Evolutionary conservation across 2,329 filamentous ascomycete species (phyloP), one percentile per base, ranked within the genome.

Genomic region (Dactylellina haptotyla): DNA sequence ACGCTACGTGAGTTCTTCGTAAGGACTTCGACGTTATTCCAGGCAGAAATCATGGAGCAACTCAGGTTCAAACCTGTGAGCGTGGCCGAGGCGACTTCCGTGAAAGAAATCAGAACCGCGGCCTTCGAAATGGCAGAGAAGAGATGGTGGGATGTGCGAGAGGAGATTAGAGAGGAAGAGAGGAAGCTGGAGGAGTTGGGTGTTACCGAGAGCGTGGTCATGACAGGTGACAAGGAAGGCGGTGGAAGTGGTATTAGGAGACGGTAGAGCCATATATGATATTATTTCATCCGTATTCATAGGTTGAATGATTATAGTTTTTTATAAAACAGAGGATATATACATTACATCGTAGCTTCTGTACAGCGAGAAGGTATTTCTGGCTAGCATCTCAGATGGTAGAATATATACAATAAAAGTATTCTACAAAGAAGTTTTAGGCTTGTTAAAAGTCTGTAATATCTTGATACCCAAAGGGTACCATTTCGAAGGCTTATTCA

Each of bases 141-240:
- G 82, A 97, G 96, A 81, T 99, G 95, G 95, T 99, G 95, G 95
- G 95, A 97, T 84, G 93, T 90, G 80, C 87, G 95, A 78, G 95
- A 99, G 83, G 94, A 98, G 82, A 91, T 99, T 76, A 90, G 89
- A 61, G 90, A 88, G 4, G 82, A 98, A 79, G 95, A 99, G 82
- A 94, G 97, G 81, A 94, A 97, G 83, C 93, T 98, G 83, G 94
- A 97, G 81, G 93, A 91, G 53, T 92, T 93, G 32, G 93, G 95
- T 8, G 97, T 98, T 80, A 91, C 93, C 14, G 95, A 98, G 83
- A 92, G 98, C 45, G 91, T 98, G 62, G 95, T 89, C 79, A 83
- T 98, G 79, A 88, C 89, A 54, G 92, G 64, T 23, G 76, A 80
- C 77, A 54, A 72, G 77, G 28, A 75, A 83, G n/a, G 79, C 54